These are phyloP conservation scores for Lycium ferocissimum DNA, from an alignment of 257 asterid species.

Conservation along the genomic window DNA sequence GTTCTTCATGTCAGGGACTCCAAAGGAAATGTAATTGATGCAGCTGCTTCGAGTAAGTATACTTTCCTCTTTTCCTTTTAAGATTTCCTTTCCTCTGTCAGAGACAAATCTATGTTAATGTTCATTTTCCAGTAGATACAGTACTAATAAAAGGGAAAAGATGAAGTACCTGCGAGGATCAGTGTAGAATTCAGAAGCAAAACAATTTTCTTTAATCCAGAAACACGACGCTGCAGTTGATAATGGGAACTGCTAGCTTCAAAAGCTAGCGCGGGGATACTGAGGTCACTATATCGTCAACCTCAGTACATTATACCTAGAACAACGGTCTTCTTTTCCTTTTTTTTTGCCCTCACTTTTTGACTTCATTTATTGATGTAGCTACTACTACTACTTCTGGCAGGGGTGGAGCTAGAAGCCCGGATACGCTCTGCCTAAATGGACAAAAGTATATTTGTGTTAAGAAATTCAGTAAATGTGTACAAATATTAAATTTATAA, in stretches of 20 bases:
- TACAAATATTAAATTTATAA: neutral
- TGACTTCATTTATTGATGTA: neutral
- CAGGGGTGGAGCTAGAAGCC: neutral
- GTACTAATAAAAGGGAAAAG: neutral
- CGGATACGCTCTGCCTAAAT: neutral
- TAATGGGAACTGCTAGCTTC: neutral
- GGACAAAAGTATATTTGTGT: neutral
- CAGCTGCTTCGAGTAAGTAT: constrained; percentile 41
- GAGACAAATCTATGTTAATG: neutral
- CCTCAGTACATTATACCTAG: neutral
- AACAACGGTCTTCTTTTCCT: neutral
- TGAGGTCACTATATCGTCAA: neutral
- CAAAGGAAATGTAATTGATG: constrained; percentile 35
- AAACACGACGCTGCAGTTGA: neutral
- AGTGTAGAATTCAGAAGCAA: neutral
- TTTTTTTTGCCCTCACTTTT: neutral
- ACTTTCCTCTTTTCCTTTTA: constrained; percentile 4
- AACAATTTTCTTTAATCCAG: neutral
- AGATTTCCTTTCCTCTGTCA: neutral
- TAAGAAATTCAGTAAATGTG: neutral
- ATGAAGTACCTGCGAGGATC: neutral
- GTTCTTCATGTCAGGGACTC: constrained; percentile 43
- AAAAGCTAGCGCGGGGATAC: neutral
- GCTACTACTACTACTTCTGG: neutral
- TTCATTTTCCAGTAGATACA: neutral